These are phyloP conservation scores for button mushroom (Agaricus bisporus) DNA, from an alignment of 768 basidiomycete species.

Conservation along the genomic window DNA sequence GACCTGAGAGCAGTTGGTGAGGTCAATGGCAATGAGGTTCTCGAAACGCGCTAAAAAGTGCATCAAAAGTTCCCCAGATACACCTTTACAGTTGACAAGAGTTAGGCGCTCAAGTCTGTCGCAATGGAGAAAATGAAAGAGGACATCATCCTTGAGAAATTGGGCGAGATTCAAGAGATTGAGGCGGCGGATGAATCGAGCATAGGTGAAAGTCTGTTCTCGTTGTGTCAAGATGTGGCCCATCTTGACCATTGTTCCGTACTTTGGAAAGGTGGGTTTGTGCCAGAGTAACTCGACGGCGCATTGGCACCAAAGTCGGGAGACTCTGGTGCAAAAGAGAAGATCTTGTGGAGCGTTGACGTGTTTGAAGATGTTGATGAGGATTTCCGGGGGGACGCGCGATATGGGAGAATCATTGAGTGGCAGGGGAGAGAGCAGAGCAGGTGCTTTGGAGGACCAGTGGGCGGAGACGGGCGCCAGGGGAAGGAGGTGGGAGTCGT, in stretches of 20 bases:
- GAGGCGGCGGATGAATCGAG: conserved; percentile 82
- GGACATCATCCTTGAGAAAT: conserved; percentile 68
- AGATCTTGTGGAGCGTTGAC: conserved; percentile 72
- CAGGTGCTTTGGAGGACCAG: conserved; percentile 41
- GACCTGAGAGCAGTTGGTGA: conserved; percentile 64
- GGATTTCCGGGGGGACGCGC: conserved; percentile 80
- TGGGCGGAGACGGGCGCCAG: conserved; percentile 58
- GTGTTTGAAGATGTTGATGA: conserved; percentile 88
- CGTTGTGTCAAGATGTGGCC: conserved; percentile 57
- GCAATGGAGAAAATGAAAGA: conserved; percentile 67
- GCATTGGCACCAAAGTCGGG: conserved; percentile 92
- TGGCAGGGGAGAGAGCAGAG: conserved; percentile 15
- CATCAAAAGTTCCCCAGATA: conserved; percentile 59
- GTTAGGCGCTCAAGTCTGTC: conserved; percentile 84
- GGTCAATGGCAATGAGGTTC: conserved; percentile 82
- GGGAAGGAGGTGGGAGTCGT: conserved; percentile 31
- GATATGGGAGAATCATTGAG: conserved; percentile 51
- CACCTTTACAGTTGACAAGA: conserved; percentile 67
- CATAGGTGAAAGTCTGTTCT: conserved; percentile 81
- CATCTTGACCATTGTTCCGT: conserved; percentile 72
- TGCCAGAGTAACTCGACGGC: conserved; percentile 95
- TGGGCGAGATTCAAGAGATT: conserved; percentile 74
- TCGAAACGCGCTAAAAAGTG: conserved; percentile 63
- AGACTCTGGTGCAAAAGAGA: conserved; percentile 71
- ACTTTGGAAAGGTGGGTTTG: conserved; percentile 70